A percentile compares a stretch with the other conserved stretches of the same genome.
Conservation (phyloP, 2,329 filamentous ascomycete genomes). For the Pyrenochaeta sp. region DNA sequence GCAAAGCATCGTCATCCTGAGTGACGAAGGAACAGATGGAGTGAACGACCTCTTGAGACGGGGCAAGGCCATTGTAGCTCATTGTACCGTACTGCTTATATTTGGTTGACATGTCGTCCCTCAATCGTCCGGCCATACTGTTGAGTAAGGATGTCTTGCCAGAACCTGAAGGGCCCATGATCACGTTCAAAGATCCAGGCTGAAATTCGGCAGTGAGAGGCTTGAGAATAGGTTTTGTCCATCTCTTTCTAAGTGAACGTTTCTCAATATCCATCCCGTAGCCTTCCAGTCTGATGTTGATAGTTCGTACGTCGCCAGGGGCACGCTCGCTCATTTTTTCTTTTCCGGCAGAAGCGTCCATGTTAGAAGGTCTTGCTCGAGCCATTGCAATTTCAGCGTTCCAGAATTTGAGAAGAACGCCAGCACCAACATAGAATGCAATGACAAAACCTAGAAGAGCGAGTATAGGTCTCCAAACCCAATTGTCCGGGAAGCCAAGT, state of each 20-base stretch:
- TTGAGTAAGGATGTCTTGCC: slow-evolving; percentile 80
- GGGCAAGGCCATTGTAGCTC: slow-evolving; percentile 73
- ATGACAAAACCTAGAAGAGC: slow-evolving; percentile 67
- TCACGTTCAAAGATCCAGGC: slow-evolving; percentile 74
- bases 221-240: slow-evolving; percentile 64
- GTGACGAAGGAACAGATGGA: slow-evolving; percentile 80
- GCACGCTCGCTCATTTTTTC: slow-evolving; percentile 69
- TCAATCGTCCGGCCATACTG: slow-evolving; percentile 72
- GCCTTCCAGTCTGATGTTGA: slow-evolving; percentile 69
- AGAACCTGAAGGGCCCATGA: slow-evolving; percentile 81
- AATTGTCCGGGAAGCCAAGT: slow-evolving; percentile 71
- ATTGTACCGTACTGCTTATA: slow-evolving; percentile 70
- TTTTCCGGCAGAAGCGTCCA: slow-evolving; percentile 72
- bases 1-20: slow-evolving; percentile 77
- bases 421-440: slow-evolving; percentile 68
- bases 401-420: slow-evolving; percentile 68
- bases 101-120: slow-evolving; percentile 66
- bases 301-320: slow-evolving; percentile 62
- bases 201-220: slow-evolving; percentile 72
- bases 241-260: slow-evolving; percentile 60
- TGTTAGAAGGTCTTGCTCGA: slow-evolving; percentile 61
- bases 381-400: slow-evolving; percentile 75
- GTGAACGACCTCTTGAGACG: slow-evolving; percentile 72
- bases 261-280: slow-evolving; percentile 73
- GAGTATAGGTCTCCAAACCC: slow-evolving; percentile 72